Percentiles rank a stretch among this genome's conserved stretches.
Evolutionary conservation across 2,329 filamentous ascomycete species (phyloP).

Genomic region (Fusarium sp.): DNA sequence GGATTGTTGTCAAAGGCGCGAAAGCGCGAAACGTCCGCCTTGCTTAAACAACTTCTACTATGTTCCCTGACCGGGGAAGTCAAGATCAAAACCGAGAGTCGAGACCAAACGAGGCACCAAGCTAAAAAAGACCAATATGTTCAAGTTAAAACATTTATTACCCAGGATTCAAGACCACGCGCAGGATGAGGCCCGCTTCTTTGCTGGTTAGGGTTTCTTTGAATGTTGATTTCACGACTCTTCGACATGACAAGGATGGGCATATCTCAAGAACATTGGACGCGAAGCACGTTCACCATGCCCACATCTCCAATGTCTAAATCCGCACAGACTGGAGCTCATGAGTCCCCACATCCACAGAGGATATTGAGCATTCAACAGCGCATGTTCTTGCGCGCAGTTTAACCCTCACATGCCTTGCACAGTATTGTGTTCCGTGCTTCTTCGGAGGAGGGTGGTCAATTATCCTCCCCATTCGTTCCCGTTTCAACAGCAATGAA

Average conservation of each 20-base stretch:
- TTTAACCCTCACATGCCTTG: constrained; percentile 40
- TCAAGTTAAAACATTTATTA: constrained; percentile 26
- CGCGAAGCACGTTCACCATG: constrained; percentile 28
- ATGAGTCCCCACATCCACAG: constrained; percentile 4
- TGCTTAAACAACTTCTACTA: constrained; percentile 11
- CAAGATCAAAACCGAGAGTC: constrained; percentile 23
- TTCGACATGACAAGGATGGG: constrained; percentile 32
- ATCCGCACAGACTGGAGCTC: constrained; percentile 34
- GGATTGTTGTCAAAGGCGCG: constrained; percentile 29
- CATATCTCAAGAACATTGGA: constrained; percentile 8
- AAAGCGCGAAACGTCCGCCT: constrained; percentile 34
- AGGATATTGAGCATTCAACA: neutral
- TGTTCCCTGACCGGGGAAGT: constrained; percentile 22
- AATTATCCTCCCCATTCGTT: constrained; percentile 30
- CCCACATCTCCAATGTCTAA: constrained; percentile 32
- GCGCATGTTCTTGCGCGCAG: constrained; percentile 26
- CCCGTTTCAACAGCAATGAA: constrained; percentile 8
- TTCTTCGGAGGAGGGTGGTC: constrained; percentile 27
- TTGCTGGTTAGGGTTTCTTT: constrained; percentile 20
- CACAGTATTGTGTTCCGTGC: constrained; percentile 11
- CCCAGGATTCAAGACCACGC: constrained; percentile 24
- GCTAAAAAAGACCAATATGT: constrained; percentile 28
- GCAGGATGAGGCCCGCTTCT: constrained; percentile 29
- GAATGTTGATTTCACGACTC: constrained; percentile 25
- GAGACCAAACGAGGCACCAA: constrained; percentile 28